Percentiles rank a stretch among this genome's conserved stretches.
These are phyloP conservation scores for Blastocladiella emersonii DNA, from an alignment of 371 early-diverging fungal genomes.

Conservation along the genomic window DNA sequence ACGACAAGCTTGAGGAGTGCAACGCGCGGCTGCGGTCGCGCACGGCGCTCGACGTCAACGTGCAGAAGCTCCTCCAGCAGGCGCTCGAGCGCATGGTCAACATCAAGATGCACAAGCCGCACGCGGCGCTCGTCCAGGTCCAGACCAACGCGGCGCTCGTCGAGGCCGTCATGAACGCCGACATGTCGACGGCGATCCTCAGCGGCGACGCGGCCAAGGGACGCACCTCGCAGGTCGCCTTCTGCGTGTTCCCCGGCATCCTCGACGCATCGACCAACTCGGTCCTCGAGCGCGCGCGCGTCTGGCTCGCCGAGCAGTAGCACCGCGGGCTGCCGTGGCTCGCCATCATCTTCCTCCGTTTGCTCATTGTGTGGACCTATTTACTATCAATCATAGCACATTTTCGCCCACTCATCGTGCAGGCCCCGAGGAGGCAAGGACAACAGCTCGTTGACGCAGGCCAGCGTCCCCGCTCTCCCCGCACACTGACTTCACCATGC, in stretches of 20 bases:
- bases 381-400: no score
- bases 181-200: not conserved
- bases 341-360: no score
- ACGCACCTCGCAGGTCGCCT: not conserved
- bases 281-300: not conserved
- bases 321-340: no score
- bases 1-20: not conserved
- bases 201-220: not conserved
- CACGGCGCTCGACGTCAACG: not conserved
- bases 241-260: not conserved
- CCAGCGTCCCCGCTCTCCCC: no score
- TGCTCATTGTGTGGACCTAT: no score
- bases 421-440: no score
- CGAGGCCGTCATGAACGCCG: not conserved
- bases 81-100: not conserved
- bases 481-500: no score
- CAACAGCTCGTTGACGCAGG: no score
- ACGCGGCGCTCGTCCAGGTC: not conserved
- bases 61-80: not conserved
- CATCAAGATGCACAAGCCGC: conserved; percentile 1
- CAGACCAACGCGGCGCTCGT: not conserved
- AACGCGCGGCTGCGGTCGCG: not conserved
- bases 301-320: no score
- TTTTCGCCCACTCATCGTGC: no score
- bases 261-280: not conserved